Base-by-base conservation (phyloP, 2,329 filamentous ascomycete genomes). In the Penicillium sp. region DNA sequence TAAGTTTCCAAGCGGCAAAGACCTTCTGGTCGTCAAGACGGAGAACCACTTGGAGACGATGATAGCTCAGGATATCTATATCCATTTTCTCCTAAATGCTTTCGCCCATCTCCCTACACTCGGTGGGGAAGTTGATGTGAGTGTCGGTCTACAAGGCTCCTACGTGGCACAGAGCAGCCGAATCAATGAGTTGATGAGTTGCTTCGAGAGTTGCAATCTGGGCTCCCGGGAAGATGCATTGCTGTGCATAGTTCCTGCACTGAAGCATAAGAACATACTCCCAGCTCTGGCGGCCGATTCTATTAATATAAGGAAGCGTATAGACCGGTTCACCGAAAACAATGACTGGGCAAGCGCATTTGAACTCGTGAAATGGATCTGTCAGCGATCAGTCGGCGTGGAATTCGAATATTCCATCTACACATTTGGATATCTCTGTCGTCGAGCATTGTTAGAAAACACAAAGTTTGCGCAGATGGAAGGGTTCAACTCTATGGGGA, bases 31-130 rank as follows among this genome's bases (percentile, higher is more conserved):
- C 1, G 44, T 66, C 6, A 58, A 51, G 42, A 66, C 61, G 0
- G 52, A 56, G 0, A 65, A 62, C 42, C 32, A 28, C 3, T 6
- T 68, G 0, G 58, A 63, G 23, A 47, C 13, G 0, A 66, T 69
- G 65, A 58, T 45, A 4, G 67, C 68, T 0, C 68, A 70, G 20
- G 66, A 70, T 27, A 55, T 70, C 6, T 70, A 62, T n/a, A 55
- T 66, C 1, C 54, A 60, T 6, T 65, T 66, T 28, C 54, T 70
- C n/a, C 53, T 48, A 6, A 41, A 50, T 8, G 54, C 56, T 3
- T 44, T 62, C 1, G 6, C 23, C 0, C 44, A 45, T 9, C 3
- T 65, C 4, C 7, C 49, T 1, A 43, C 51, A 0, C 33, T 64
- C 10, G 57, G 54, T 1, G 57, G 62, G 0, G 42, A 56, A 0